phyloP scores from a whole-genome alignment of 768 basidiomycete species.

The Pleurotus tuoliensis region DNA sequence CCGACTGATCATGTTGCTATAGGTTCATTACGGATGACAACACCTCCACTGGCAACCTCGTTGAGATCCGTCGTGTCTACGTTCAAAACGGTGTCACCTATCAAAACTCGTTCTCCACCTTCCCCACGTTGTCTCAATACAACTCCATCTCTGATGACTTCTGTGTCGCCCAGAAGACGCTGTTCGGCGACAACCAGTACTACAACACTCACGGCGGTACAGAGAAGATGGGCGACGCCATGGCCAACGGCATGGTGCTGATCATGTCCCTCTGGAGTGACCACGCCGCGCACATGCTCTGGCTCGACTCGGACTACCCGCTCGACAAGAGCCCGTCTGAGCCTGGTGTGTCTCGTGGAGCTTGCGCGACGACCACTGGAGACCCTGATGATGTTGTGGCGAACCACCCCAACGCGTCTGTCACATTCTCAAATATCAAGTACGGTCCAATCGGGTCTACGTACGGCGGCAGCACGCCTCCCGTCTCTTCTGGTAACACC shows the following conservation, averaged over 20 bases:
- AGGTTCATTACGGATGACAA: constrained; percentile 34
- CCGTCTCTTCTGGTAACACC: not conserved
- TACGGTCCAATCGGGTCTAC: constrained; percentile 29
- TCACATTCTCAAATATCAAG: constrained; percentile 40
- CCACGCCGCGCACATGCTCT: constrained; percentile 35
- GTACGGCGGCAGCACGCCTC: not conserved
- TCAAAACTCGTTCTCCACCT: constrained; percentile 29
- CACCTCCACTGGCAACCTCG: not conserved
- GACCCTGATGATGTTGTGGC: constrained; percentile 30
- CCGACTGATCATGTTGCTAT: not conserved
- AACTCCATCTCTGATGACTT: constrained; percentile 34
- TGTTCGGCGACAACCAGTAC: constrained; percentile 26
- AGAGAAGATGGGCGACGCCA: constrained; percentile 15
- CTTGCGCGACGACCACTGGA: constrained; percentile 34
- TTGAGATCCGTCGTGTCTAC: constrained; percentile 28
- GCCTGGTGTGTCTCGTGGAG: constrained; percentile 34
- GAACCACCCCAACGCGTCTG: constrained; percentile 22
- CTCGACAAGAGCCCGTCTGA: constrained; percentile 15
- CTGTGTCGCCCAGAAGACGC: constrained; percentile 30
- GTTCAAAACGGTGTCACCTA: constrained; percentile 35
- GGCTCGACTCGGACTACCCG: constrained; percentile 36
- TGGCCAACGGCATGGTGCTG: constrained; percentile 31
- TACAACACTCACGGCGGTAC: constrained; percentile 23
- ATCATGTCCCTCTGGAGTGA: constrained; percentile 37
- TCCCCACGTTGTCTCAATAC: constrained; percentile 24